A percentile compares a stretch with the other conserved stretches of the same genome.
Evolutionary conservation across 1,284 basidiomycete species (phyloP).

Genomic region (Peniophora sp.): DNA sequence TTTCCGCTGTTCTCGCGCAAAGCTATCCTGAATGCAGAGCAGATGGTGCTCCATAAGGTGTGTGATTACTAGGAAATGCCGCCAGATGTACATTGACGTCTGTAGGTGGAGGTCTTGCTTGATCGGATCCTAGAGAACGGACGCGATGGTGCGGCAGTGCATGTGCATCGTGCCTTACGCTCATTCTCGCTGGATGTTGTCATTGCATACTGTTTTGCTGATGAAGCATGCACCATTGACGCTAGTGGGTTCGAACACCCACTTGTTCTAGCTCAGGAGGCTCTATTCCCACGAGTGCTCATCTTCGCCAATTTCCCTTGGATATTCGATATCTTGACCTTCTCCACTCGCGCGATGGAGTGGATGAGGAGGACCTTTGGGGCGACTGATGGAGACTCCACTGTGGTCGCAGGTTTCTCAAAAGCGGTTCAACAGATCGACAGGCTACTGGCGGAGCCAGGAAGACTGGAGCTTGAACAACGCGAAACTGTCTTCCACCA

Average conservation of each 20-base stretch:
- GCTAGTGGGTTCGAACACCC: conserved; percentile 19
- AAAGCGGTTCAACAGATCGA: conserved; percentile 20
- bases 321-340: conserved; percentile 1
- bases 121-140: too few relatives aligned
- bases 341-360: background rate
- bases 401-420: too few relatives aligned
- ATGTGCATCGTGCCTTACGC: conserved; percentile 13
- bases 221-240: conserved; percentile 12
- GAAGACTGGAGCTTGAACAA: conserved; percentile 11
- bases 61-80: too few relatives aligned
- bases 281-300: conserved; percentile 10
- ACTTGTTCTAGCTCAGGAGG: conserved; percentile 16
- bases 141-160: conserved; percentile 1
- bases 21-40: conserved; percentile 20
- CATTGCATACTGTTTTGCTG: conserved; percentile 21
- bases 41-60: conserved; percentile 20
- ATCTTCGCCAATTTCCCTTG: conserved; percentile 7
- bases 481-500: conserved; percentile 23
- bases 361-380: too few relatives aligned
- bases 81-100: too few relatives aligned
- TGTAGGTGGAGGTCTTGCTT: too few relatives aligned
- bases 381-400: too few relatives aligned
- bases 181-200: conserved; percentile 20
- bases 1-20: conserved; percentile 23
- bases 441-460: conserved; percentile 20